Conservation (phyloP, 768 basidiomycete genomes). For the Lactarius akahatsu region DNA sequence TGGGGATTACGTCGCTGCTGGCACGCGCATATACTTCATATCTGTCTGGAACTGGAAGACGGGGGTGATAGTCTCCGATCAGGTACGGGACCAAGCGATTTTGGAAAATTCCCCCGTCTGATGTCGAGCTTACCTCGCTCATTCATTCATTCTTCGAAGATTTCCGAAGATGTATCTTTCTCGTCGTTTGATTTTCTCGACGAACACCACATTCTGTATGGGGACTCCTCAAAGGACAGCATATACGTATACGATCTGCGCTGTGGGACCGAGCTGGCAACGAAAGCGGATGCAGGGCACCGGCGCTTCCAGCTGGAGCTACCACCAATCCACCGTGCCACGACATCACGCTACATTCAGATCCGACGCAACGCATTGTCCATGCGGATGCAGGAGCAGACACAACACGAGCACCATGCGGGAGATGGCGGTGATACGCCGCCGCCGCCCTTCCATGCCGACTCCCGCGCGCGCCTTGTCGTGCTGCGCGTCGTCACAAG, state of each 20-base stretch:
- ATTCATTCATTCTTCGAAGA: not conserved
- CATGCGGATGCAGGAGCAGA: not conserved
- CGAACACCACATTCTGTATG: conserved; percentile 19
- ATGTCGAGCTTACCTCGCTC: not conserved
- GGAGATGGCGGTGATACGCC: not conserved
- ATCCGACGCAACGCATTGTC: conserved; percentile 19
- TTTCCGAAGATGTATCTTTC: not conserved
- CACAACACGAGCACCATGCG: not conserved
- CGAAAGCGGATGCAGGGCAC: not conserved
- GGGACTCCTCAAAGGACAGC: conserved; percentile 6
- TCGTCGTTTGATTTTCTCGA: conserved; percentile 24
- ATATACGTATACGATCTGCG: conserved; percentile 22
- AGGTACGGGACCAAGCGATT: conserved; percentile 1
- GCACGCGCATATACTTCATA: conserved; percentile 9
- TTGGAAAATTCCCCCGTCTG: no score
- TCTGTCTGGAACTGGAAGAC: conserved; percentile 27
- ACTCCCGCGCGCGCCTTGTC: conserved; percentile 17
- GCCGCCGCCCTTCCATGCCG: conserved; percentile 10
- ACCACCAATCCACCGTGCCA: conserved; percentile 8
- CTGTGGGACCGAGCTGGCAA: not conserved
- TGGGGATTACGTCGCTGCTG: conserved; percentile 17
- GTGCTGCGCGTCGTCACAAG: conserved; percentile 15
- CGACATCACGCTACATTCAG: conserved; percentile 16
- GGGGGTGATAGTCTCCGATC: conserved; percentile 2
- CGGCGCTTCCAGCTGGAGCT: conserved; percentile 12